Evolutionary conservation across 2,329 filamentous ascomycete genomes (phyloP).

Genomic region (Paecilomyces formosus): DNA sequence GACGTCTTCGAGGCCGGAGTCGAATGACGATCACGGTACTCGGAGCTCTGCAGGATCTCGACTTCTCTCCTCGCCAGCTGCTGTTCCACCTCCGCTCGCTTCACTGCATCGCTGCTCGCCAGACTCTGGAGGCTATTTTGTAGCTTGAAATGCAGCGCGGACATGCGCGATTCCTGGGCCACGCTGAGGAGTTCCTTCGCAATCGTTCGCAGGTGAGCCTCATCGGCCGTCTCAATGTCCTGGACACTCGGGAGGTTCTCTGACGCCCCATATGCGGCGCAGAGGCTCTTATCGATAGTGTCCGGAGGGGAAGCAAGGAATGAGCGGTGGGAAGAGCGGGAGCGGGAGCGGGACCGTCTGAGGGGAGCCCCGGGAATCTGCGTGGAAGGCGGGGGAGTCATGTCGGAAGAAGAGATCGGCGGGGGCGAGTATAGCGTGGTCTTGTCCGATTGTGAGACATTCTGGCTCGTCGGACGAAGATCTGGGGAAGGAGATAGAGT

Average conservation of each 20-base stretch:
- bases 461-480: constrained; percentile 20
- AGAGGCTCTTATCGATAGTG: constrained; percentile 33
- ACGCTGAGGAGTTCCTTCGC: constrained; percentile 47
- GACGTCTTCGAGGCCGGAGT: constrained; percentile 41
- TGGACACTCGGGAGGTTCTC: constrained; percentile 41
- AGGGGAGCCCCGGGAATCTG: constrained; percentile 42
- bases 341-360: constrained; percentile 35
- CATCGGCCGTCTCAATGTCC: constrained; percentile 46
- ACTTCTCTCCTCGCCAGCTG: constrained; percentile 86
- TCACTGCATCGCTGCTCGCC: constrained; percentile 75
- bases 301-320: constrained; percentile 47
- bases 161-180: constrained; percentile 65
- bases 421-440: constrained; percentile 33
- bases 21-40: constrained; percentile 58
- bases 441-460: constrained; percentile 26
- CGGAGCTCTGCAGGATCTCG: constrained; percentile 69
- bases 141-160: constrained; percentile 81
- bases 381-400: constrained; percentile 58
- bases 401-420: constrained; percentile 41
- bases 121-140: constrained; percentile 80
- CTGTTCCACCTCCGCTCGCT: constrained; percentile 82
- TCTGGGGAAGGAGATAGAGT: constrained; percentile 30
- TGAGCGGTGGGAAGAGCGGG: constrained; percentile 22
- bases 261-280: constrained; percentile 34
- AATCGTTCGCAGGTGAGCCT: constrained; percentile 47